Conservation (phyloP, 257 asterid genomes). For the Solanum corneliomulleri region DNA sequence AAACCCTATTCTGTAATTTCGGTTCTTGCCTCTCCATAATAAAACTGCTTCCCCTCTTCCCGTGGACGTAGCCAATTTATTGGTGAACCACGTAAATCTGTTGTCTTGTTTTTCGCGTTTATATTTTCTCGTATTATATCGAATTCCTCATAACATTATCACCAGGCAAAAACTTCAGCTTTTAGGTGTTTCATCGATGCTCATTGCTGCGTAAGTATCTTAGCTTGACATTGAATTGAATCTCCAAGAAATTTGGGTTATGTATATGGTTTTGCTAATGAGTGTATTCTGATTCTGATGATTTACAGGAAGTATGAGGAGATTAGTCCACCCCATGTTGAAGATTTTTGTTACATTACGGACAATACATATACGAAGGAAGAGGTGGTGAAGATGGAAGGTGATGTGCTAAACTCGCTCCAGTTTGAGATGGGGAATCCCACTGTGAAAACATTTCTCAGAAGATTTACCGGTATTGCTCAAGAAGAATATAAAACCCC, state of each 20-base stretch:
- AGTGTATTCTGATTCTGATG: neutral
- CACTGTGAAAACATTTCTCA: slow-evolving; percentile 63
- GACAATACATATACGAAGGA: slow-evolving; percentile 51
- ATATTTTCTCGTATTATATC: too few species aligned
- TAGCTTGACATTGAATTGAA: neutral
- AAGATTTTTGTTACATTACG: slow-evolving; percentile 66
- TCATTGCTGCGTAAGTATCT: slow-evolving; percentile 77
- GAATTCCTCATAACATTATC: too few species aligned
- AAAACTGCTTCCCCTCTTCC: too few species aligned
- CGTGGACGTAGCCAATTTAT: too few species aligned
- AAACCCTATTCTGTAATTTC: too few species aligned
- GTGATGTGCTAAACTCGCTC: slow-evolving; percentile 63
- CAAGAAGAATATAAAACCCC: slow-evolving; percentile 38
- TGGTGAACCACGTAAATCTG: too few species aligned
- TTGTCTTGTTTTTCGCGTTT: too few species aligned
- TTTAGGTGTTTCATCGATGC: slow-evolving; percentile 97
- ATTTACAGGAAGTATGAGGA: slow-evolving; percentile 76
- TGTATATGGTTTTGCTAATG: neutral
- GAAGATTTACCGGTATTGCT: slow-evolving; percentile 43
- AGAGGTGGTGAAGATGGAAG: slow-evolving; percentile 83
- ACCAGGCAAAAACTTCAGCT: slow-evolving; percentile 70
- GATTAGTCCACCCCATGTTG: slow-evolving; percentile 75
- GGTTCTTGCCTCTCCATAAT: too few species aligned
- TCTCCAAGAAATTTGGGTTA: neutral
- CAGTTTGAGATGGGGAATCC: slow-evolving; percentile 84